Base-by-base conservation (phyloP, 495 filamentous ascomycete species). In the Trichocladium uniseriatum region DNA sequence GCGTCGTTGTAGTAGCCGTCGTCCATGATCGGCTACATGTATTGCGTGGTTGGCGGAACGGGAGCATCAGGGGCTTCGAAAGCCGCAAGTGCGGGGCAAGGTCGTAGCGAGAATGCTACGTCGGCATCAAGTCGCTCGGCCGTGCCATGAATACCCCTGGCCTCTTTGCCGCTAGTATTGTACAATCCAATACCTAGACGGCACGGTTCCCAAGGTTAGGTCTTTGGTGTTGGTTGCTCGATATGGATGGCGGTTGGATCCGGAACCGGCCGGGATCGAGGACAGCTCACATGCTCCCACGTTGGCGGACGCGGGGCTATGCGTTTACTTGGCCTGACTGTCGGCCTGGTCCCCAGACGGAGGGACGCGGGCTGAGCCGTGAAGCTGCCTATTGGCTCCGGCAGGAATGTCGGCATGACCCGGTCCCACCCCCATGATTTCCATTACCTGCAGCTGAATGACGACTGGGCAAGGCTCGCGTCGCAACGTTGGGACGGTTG, bases 241-340 rank as follows among this genome's bases (percentile, higher is more conserved):
- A n/a, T n/a, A n/a, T n/a, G n/a, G n/a, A n/a, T n/a, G n/a, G n/a
- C n/a, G n/a, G n/a, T n/a, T n/a, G n/a, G n/a, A n/a, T n/a, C n/a
- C n/a, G n/a, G n/a, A n/a, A n/a, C n/a, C n/a, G n/a, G n/a, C n/a
- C n/a, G n/a, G n/a, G n/a, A n/a, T n/a, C n/a, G n/a, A n/a, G n/a
- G n/a, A n/a, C 31, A 45, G 43, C 43, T 45, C 43, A 28, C 43
- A 37, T 45, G 43, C 43, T 31, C 16, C 41, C 43, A 37, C 20
- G 32, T 31, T 37, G 4, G 3, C 24, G 43, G 32, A 45, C 32
- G 43, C 43, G 32, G 32, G 42, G 31, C 14, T 18, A 19, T 16
- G 13, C 43, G 16, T 6, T n/a, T n/a, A 20, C 34, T 24, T 28
- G 18, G 3, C 18, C 29, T 13, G 20, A 42, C n/a, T n/a, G n/a